Evolutionary conservation across 1,139 yeast species (phyloP).

Genomic region (Trichomonascaceae sp.): DNA sequence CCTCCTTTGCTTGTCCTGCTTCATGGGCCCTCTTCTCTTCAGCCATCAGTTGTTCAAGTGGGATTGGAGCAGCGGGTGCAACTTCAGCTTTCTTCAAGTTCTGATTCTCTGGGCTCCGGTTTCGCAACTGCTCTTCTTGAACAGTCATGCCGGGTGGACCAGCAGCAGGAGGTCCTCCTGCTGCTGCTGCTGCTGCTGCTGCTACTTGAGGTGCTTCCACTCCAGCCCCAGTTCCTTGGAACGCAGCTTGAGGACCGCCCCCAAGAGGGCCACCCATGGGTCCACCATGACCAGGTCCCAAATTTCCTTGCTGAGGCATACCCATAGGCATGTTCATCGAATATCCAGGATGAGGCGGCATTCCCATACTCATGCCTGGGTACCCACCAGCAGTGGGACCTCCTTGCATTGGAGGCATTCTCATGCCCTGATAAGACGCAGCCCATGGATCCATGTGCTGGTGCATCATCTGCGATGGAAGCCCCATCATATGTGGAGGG

Average conservation of each 20-base stretch:
- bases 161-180: conserved; percentile 1
- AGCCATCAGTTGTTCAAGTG: conserved; percentile 17
- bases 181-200: background rate
- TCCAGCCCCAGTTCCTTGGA: conserved; percentile 1
- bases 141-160: background rate
- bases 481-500: too few species aligned
- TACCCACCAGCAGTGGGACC: conserved; percentile 1
- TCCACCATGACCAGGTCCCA: too few species aligned
- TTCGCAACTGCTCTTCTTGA: too few species aligned
- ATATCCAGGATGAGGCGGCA: too few species aligned
- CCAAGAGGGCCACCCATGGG: background rate
- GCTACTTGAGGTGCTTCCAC: conserved; percentile 1
- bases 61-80: conserved; percentile 9
- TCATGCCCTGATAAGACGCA: background rate
- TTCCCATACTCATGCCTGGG: conserved; percentile 4
- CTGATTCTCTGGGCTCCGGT: too few species aligned
- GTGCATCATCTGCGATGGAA: too few species aligned
- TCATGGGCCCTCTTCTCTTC: conserved; percentile 23
- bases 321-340: too few species aligned
- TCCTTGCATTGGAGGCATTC: conserved; percentile 1
- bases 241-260: conserved; percentile 8
- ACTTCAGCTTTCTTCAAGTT: too few species aligned
- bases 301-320: conserved; percentile 11
- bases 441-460: background rate
- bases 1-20: conserved; percentile 29